These are phyloP conservation scores for Bocquillonia castaneifolia DNA, from an alignment of 441 rosid species.

Conservation along the genomic window DNA sequence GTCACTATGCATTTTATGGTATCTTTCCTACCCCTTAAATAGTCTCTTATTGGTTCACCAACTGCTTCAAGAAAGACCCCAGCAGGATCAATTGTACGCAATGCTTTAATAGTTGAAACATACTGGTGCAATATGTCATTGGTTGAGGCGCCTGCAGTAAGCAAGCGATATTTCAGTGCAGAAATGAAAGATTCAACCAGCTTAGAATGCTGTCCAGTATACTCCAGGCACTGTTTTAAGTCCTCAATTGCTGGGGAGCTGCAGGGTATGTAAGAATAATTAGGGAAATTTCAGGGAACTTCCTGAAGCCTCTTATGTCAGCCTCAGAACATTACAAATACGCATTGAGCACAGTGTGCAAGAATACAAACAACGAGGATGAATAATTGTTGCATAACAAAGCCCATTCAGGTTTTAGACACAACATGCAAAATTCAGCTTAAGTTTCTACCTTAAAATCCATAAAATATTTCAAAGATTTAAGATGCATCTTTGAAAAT, in stretches of 20 bases:
- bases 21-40: constrained; percentile 86
- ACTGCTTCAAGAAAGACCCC: constrained; percentile 95
- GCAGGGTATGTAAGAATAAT: constrained; percentile 29
- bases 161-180: constrained; percentile 77
- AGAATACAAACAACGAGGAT: neutral
- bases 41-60: constrained; percentile 95
- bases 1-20: constrained; percentile 94
- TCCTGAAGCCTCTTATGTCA: constrained; percentile 2
- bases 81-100: constrained; percentile 87
- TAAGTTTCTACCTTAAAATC: constrained; percentile 2
- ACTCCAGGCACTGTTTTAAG: constrained; percentile 88
- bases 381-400: neutral
- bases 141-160: constrained; percentile 98
- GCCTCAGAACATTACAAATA: constrained; percentile 12
- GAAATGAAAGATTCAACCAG: constrained; percentile 89
- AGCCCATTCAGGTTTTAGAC: neutral
- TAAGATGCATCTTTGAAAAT: neutral
- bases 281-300: constrained; percentile 12
- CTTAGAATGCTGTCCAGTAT: constrained; percentile 93
- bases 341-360: constrained; percentile 14
- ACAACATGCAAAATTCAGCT: neutral
- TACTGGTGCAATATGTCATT: constrained; percentile 98
- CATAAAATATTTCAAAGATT: constrained; percentile 10
- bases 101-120: constrained; percentile 92
- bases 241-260: constrained; percentile 95